phyloP scores from a whole-genome alignment of 1,139 yeast genomes.

The Blastobotrys raffinosifermentans region DNA sequence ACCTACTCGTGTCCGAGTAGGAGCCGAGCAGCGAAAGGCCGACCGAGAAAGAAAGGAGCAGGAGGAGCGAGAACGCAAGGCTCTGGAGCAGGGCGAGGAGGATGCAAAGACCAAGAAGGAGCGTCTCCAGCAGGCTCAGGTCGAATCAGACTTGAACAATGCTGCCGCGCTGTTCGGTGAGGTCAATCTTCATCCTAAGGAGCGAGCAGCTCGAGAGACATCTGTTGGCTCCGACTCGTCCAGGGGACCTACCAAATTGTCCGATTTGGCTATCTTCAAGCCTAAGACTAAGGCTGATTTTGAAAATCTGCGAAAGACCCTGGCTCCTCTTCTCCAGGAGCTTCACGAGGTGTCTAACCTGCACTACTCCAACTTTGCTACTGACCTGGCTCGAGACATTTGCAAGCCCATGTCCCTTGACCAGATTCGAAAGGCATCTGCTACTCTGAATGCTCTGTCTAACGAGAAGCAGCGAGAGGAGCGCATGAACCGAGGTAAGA shows the following conservation, averaged over 20 bases:
- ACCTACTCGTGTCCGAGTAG: conserved; percentile 33
- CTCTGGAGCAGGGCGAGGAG: conserved; percentile 35
- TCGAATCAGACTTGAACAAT: conserved; percentile 79
- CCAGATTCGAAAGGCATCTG: conserved; percentile 75
- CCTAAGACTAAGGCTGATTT: conserved; percentile 77
- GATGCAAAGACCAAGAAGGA: conserved; percentile 53
- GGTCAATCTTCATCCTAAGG: conserved; percentile 48
- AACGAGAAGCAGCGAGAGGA: conserved; percentile 88
- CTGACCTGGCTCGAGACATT: conserved; percentile 80
- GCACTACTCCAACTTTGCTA: conserved; percentile 70
- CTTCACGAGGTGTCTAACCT: conserved; percentile 50
- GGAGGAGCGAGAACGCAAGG: conserved; percentile 34
- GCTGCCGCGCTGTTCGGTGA: conserved; percentile 93
- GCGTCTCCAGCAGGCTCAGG: conserved; percentile 69
- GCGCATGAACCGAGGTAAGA: conserved; percentile 94
- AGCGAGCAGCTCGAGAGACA: conserved; percentile 41
- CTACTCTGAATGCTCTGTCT: conserved; percentile 73
- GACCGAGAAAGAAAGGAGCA: conserved; percentile 36
- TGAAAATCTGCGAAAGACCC: conserved; percentile 75
- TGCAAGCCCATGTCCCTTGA: conserved; percentile 77
- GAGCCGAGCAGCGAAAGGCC: conserved; percentile 32
- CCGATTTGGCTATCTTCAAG: conserved; percentile 48
- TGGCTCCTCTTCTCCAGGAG: conserved; percentile 59
- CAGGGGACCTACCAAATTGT: conserved; percentile 32
- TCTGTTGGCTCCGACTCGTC: conserved; percentile 66